A percentile compares a stretch with the other conserved stretches of the same genome.
Conservation (phyloP, 2,329 filamentous ascomycete genomes). For the Podosphaera aphanis region DNA sequence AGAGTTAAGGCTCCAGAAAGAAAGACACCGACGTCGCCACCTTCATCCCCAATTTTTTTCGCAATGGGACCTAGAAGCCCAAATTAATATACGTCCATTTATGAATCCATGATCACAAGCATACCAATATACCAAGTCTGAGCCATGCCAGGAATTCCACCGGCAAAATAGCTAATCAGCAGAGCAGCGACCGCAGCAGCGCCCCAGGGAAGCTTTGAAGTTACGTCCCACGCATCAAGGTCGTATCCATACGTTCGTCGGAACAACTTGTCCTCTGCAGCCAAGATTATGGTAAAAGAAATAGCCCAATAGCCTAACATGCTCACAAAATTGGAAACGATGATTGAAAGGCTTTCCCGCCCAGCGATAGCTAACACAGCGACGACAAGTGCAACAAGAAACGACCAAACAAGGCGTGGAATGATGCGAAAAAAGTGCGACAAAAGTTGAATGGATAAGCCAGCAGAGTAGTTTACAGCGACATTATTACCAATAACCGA, state of each 20-base stretch:
- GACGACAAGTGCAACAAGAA: constrained; percentile 12
- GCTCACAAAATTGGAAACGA: constrained; percentile 14
- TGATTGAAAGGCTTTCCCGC: constrained; percentile 10
- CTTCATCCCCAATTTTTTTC: constrained; percentile 10
- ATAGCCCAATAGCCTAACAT: constrained; percentile 15
- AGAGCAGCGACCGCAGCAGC: constrained; percentile 12
- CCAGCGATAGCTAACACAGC: constrained; percentile 13
- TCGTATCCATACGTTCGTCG: too few relatives aligned
- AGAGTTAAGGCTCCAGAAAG: constrained; percentile 11
- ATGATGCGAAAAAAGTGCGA: constrained; percentile 16
- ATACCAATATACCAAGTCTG: constrained; percentile 15
- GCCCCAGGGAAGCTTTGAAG: constrained; percentile 12
- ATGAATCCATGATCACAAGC: not conserved
- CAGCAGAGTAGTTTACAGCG: constrained; percentile 14
- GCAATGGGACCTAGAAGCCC: constrained; percentile 11
- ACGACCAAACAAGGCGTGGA: constrained; percentile 15
- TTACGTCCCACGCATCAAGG: too few relatives aligned
- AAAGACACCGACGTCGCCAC: constrained; percentile 15
- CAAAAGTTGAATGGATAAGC: constrained; percentile 13
- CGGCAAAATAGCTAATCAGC: constrained; percentile 12
- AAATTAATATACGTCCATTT: not conserved
- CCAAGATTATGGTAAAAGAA: constrained; percentile 13
- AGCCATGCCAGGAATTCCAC: constrained; percentile 14
- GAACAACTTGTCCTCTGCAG: constrained; percentile 13
- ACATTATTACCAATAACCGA: constrained; percentile 15